These are phyloP conservation scores for Quercus engelmannii DNA, from an alignment of 306 rosid genomes.

Conservation along the genomic window DNA sequence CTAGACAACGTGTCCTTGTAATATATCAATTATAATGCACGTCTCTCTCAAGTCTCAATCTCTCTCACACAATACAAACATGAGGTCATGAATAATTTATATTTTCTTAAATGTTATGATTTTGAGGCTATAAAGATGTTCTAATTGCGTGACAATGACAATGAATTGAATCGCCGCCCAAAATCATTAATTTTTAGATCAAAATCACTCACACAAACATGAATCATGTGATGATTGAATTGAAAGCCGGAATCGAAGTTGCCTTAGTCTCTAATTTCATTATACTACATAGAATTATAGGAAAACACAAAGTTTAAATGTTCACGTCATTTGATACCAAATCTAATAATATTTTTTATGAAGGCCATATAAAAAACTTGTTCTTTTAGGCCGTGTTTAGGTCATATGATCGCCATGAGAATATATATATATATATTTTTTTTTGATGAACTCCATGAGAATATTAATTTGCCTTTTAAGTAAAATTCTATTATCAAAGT, in stretches of 20 bases:
- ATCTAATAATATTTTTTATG: no score
- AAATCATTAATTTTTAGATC: constrained; percentile 6
- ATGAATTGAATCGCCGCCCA: constrained; percentile 23
- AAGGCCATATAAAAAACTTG: no score
- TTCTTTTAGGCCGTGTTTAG: no score
- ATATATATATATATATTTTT: no score
- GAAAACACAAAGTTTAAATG: not conserved
- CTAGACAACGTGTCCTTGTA: no score
- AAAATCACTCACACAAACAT: constrained; percentile 21
- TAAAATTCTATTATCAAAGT: no score
- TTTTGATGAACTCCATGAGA: no score
- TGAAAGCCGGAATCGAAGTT: not conserved
- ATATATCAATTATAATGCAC: no score
- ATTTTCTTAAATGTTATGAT: constrained; percentile 32
- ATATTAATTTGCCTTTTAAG: no score
- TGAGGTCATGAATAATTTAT: not conserved
- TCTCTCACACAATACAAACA: not conserved
- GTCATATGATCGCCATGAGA: no score
- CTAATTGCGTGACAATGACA: constrained; percentile 27
- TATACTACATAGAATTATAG: constrained; percentile 21
- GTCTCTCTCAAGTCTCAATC: no score
- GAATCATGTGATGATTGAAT: constrained; percentile 28
- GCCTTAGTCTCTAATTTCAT: constrained; percentile 24
- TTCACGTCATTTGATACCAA: no score
- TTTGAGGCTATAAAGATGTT: not conserved